Conservation (phyloP, 1,284 basidiomycete species). For the Xerocomus nothofagi region DNA sequence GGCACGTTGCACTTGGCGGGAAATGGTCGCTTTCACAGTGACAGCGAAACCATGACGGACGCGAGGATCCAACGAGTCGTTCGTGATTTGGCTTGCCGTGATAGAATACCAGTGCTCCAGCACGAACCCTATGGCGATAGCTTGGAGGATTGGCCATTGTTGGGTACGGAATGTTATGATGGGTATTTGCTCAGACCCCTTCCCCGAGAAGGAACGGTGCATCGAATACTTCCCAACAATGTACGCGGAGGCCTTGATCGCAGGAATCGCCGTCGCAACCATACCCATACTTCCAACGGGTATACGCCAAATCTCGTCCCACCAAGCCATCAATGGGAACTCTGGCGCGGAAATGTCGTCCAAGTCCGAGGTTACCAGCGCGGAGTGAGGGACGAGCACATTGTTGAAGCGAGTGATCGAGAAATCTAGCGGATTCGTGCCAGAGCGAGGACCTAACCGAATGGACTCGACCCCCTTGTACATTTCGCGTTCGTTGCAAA, state of each 20-base stretch:
- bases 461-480: slow-evolving; percentile 36
- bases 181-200: slow-evolving; percentile 39
- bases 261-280: slow-evolving; percentile 47
- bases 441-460: slow-evolving; percentile 22
- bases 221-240: slow-evolving; percentile 52
- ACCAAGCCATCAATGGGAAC: slow-evolving; percentile 47
- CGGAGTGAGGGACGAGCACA: slow-evolving; percentile 21
- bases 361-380: slow-evolving; percentile 46
- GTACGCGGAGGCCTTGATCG: slow-evolving; percentile 48
- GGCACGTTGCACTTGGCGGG: slow-evolving; percentile 48
- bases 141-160: slow-evolving; percentile 50
- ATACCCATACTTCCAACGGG: slow-evolving; percentile 49
- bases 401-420: slow-evolving; percentile 26
- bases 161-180: slow-evolving; percentile 60
- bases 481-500: slow-evolving; percentile 41
- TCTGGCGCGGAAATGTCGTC: slow-evolving; percentile 39
- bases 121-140: slow-evolving; percentile 46
- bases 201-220: slow-evolving; percentile 47
- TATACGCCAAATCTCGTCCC: slow-evolving; percentile 53
- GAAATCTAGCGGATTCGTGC: slow-evolving; percentile 27
- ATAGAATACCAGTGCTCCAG: slow-evolving; percentile 47
- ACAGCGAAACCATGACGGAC: slow-evolving; percentile 50
- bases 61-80: slow-evolving; percentile 38
- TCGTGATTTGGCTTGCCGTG: slow-evolving; percentile 36
- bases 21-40: slow-evolving; percentile 51